phyloP scores from a whole-genome alignment of 306 rosid species.

The Trifolium subterraneum region DNA sequence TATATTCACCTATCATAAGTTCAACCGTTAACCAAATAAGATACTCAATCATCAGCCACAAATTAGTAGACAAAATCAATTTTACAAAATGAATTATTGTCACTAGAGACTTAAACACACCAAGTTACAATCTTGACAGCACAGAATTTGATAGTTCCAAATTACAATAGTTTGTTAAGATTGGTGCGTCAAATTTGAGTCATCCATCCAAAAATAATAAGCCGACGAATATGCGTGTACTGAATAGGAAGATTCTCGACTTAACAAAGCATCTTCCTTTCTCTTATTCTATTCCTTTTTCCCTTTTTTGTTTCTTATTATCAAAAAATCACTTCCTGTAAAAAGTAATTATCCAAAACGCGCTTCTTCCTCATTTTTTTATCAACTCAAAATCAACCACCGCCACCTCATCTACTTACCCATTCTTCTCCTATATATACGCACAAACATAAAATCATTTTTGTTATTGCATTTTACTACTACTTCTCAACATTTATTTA shows the following conservation, averaged over 20 bases:
- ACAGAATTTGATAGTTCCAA: not conserved
- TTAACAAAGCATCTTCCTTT: conserved; percentile 56
- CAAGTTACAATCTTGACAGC: not conserved
- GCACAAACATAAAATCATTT: not conserved
- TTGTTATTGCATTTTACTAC: conserved; percentile 16
- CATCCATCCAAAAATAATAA: not conserved
- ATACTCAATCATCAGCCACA: no score
- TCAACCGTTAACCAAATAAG: no score
- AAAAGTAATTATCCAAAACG: no score
- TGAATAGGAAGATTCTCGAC: conserved; percentile 53
- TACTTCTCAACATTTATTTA: conserved; percentile 23
- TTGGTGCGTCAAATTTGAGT: conserved; percentile 13
- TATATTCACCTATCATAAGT: no score
- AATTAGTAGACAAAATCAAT: no score
- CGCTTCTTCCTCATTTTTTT: not conserved
- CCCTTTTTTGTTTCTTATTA: conserved; percentile 15
- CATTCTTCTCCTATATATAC: not conserved
- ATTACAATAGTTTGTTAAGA: not conserved
- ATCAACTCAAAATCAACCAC: conserved; percentile 41
- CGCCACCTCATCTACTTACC: not conserved
- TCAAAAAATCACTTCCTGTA: not conserved
- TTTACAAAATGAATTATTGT: no score
- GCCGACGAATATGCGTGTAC: conserved; percentile 59
- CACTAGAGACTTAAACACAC: no score
- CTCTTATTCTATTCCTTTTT: conserved; percentile 43